Evolutionary conservation across 192 early-diverging fungal genomes (phyloP).

Genomic region (Chytriomyces sp.): DNA sequence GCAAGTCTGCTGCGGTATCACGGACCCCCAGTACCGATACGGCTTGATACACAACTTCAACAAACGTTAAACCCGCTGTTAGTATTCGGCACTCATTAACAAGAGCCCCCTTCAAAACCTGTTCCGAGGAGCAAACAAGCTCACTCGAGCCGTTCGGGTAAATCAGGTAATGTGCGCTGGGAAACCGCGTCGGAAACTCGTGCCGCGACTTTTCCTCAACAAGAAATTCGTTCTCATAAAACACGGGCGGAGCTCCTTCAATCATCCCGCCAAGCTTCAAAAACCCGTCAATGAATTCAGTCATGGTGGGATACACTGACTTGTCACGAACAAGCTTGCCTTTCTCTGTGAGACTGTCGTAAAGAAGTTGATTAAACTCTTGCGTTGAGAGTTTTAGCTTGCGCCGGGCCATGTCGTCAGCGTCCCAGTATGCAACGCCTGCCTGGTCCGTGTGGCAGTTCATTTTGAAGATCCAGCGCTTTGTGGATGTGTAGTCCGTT

Average conservation of each 20-base stretch:
- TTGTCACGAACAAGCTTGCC: not conserved
- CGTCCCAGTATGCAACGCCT: conserved; percentile 17
- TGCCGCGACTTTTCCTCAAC: not conserved
- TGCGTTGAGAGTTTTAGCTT: not conserved
- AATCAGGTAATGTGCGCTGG: conserved; percentile 21
- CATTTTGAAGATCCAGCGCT: conserved; percentile 24
- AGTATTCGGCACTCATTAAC: not conserved
- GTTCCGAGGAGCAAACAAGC: conserved; percentile 13
- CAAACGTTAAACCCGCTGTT: too few species aligned
- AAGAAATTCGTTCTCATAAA: not conserved
- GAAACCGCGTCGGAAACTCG: conserved; percentile 15
- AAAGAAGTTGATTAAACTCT: not conserved
- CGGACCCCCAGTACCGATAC: conserved; percentile 24
- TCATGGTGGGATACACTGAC: not conserved
- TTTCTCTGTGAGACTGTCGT: not conserved
- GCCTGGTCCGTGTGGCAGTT: conserved; percentile 13
- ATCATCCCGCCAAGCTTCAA: conserved; percentile 17
- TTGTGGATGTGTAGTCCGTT: not conserved
- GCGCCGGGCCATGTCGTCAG: conserved; percentile 1
- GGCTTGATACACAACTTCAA: conserved; percentile 10
- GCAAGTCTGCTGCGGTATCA: conserved; percentile 26
- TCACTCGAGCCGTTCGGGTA: not conserved
- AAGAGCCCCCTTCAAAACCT: not conserved
- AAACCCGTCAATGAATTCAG: conserved; percentile 8
- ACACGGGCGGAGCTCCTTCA: conserved; percentile 26